Conservation (phyloP, 306 rosid genomes). For the Comarum palustre region DNA sequence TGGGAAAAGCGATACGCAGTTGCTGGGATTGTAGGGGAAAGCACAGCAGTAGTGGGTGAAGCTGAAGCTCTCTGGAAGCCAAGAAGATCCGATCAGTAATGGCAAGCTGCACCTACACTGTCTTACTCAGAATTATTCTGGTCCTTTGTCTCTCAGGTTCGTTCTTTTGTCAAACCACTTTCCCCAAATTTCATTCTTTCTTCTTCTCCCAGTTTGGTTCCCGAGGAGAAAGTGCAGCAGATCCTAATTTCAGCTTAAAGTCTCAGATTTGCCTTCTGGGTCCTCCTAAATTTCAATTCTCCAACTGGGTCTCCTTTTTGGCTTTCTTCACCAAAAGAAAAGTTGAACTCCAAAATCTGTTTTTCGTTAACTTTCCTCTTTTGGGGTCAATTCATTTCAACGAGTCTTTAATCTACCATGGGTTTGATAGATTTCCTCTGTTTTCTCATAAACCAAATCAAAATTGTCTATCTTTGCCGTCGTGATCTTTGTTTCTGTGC, state of each 20-base stretch:
- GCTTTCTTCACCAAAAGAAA: background rate
- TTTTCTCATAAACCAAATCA: background rate
- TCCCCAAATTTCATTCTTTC: background rate
- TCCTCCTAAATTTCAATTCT: conserved; percentile 1
- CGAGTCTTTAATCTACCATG: background rate
- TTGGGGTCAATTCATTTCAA: background rate
- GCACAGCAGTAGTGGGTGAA: background rate
- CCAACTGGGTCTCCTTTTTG: conserved; percentile 3
- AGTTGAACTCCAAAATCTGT: background rate
- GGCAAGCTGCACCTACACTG: conserved; percentile 33
- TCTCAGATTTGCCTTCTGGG: conserved; percentile 8
- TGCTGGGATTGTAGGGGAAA: background rate
- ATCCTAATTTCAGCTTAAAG: background rate
- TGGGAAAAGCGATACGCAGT: conserved; percentile 12
- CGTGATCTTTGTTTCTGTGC: background rate
- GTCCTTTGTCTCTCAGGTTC: conserved; percentile 55
- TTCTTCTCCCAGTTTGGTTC: conserved; percentile 18
- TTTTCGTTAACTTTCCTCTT: background rate
- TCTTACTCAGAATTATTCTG: conserved; percentile 36
- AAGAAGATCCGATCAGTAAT: conserved; percentile 36
- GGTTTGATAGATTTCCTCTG: conserved; percentile 1
- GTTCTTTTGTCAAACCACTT: conserved; percentile 15
- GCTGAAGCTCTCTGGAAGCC: conserved; percentile 14
- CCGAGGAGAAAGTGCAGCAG: conserved; percentile 11
- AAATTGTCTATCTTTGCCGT: background rate